phyloP scores from a whole-genome alignment of 2,329 filamentous ascomycete genomes.

The Clonostachys solani region DNA sequence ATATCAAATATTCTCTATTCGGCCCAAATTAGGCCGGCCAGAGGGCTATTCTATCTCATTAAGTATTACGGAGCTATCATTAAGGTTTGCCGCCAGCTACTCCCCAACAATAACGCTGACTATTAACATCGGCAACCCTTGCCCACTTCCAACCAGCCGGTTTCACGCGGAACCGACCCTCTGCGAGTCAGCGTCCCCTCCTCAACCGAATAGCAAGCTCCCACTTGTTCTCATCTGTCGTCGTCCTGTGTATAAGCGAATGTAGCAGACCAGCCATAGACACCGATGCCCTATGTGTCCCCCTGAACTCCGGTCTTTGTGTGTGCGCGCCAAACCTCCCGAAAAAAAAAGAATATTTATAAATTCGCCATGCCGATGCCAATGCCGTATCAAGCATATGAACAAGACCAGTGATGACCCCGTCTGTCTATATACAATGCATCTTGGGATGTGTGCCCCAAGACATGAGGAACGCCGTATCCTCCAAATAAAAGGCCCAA shows the following conservation, averaged over 20 bases:
- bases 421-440: constrained; percentile 38
- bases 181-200: neutral
- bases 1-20: no score
- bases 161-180: constrained; percentile 1
- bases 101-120: neutral
- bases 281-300: constrained; percentile 1
- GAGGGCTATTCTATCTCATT: constrained; percentile 6
- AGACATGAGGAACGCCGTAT: neutral
- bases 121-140: neutral
- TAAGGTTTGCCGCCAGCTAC: constrained; percentile 6
- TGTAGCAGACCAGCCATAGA: constrained; percentile 19
- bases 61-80: constrained; percentile 12
- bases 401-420: constrained; percentile 33
- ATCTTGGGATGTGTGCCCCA: constrained; percentile 3
- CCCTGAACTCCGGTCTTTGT: constrained; percentile 36
- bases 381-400: constrained; percentile 43
- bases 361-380: constrained; percentile 32
- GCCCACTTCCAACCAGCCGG: neutral
- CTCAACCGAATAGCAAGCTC: neutral
- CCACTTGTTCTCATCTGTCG: constrained; percentile 4
- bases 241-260: constrained; percentile 30
- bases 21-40: no score
- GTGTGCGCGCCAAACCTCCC: constrained; percentile 26
- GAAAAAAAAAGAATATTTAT: constrained; percentile 13
- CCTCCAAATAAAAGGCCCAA: neutral